Conservation (phyloP, 2,329 filamentous ascomycete genomes). For the Sclerotiophoma versabilis region DNA sequence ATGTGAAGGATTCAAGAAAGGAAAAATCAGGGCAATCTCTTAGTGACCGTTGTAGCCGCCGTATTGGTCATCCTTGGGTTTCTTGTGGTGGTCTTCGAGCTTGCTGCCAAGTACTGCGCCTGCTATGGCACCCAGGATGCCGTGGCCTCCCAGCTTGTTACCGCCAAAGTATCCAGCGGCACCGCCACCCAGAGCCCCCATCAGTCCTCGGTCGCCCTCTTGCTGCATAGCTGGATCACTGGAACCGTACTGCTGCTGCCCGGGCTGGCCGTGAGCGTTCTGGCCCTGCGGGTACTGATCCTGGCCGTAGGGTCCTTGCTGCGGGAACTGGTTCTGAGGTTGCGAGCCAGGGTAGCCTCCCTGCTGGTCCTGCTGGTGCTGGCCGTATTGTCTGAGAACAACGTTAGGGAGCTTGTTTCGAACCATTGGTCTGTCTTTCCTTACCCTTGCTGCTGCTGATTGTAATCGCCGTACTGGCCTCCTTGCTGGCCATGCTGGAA, state of each 20-base stretch:
- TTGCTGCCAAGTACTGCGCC: slow-evolving; percentile 65
- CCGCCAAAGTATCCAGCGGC: slow-evolving; percentile 64
- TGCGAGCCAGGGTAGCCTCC: slow-evolving; percentile 42
- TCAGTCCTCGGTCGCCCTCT: slow-evolving; percentile 64
- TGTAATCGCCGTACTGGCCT: slow-evolving; percentile 38
- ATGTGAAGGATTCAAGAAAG: neutral
- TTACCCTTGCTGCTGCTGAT: slow-evolving; percentile 48
- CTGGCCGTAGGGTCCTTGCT: slow-evolving; percentile 51
- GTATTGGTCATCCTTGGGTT: slow-evolving; percentile 34
- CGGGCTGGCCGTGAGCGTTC: slow-evolving; percentile 46
- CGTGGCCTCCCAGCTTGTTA: slow-evolving; percentile 62
- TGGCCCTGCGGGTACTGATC: slow-evolving; percentile 48
- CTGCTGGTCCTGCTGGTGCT: slow-evolving; percentile 33
- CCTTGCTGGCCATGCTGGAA: slow-evolving; percentile 55
- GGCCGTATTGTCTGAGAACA: slow-evolving; percentile 31
- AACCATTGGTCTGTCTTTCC: slow-evolving; percentile 17
- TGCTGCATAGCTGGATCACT: slow-evolving; percentile 55
- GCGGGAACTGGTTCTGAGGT: slow-evolving; percentile 49
- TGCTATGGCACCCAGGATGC: slow-evolving; percentile 64
- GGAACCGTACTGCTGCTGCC: slow-evolving; percentile 50
- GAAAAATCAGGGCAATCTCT: neutral
- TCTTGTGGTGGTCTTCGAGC: slow-evolving; percentile 62
- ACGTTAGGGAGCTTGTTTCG: slow-evolving; percentile 26
- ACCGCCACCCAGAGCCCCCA: slow-evolving; percentile 64
- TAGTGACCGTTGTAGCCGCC: slow-evolving; percentile 20